Evolutionary conservation across 208 protist genomes (phyloP).

Genomic region (Leishmania tropica): DNA sequence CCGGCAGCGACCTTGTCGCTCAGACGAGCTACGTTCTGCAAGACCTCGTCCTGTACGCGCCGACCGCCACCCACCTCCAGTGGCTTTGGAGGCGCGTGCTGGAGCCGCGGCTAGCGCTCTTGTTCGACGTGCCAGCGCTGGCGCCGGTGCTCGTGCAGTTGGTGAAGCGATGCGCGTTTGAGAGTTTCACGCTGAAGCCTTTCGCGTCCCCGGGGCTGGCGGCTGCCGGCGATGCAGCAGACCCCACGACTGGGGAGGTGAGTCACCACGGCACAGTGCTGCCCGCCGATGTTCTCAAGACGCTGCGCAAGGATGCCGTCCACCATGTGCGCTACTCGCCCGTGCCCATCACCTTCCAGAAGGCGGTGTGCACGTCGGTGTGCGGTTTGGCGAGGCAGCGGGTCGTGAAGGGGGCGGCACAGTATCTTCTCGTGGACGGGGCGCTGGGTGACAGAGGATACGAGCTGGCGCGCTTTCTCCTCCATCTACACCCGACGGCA

Average conservation of each 20-base stretch:
- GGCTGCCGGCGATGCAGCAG: background rate
- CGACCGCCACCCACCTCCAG: constrained; percentile 63
- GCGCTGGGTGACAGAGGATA: constrained; percentile 55
- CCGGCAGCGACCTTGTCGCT: constrained; percentile 47
- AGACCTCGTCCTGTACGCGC: constrained; percentile 81
- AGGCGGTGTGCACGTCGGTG: constrained; percentile 44
- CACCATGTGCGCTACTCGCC: constrained; percentile 64
- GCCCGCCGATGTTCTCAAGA: constrained; percentile 54
- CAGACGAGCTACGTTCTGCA: constrained; percentile 73
- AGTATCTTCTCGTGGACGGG: constrained; percentile 72
- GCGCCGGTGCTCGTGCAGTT: constrained; percentile 62
- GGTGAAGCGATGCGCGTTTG: constrained; percentile 76
- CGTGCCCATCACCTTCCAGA: constrained; percentile 53
- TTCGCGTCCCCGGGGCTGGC: constrained; percentile 2
- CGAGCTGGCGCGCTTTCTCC: constrained; percentile 72
- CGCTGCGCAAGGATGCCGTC: constrained; percentile 47
- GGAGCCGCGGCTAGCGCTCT: constrained; percentile 35
- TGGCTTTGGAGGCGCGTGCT: constrained; percentile 70
- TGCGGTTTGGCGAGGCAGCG: constrained; percentile 41
- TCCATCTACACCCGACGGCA: constrained; percentile 68
- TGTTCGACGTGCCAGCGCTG: constrained; percentile 48
- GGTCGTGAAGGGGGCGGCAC: constrained; percentile 52
- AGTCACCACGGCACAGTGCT: constrained; percentile 39
- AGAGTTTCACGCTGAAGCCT: constrained; percentile 19
- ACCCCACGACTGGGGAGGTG: constrained; percentile 13